Evolutionary conservation across 2,329 filamentous ascomycete species (phyloP), one percentile per base, ranked within the genome.

Genomic region (Phialophora tarda): DNA sequence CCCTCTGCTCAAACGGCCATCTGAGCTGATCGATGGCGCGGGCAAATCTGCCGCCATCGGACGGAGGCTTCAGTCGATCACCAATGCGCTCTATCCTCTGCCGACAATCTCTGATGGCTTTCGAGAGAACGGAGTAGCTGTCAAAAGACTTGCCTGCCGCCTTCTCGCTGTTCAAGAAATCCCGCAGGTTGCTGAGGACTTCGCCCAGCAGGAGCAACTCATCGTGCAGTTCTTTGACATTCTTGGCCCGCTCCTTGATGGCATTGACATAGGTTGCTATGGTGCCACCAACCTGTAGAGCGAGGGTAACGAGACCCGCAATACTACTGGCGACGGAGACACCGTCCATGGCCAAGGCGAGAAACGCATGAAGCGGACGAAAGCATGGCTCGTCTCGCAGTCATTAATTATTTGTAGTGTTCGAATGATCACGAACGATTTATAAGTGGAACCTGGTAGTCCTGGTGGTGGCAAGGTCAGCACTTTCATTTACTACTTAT

Each of bases 1-100:
- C 71, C 24, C 64, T 63, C 54, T 73, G 67, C 34, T 73, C 69
- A 47, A 73, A 72, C 21, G 70, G 71, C 71, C 71, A 73, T 64
- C 32, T 67, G 53, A 73, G 58, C 60, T 70, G 69, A 28, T 71
- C 70, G 24, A 71, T 51, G 7, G 67, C 64, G 14, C 70, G 62
- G 23, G 63, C 55, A 11, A 71, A 21, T 47, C 63, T 69, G 8
- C 65, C 62, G 28, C 65, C 62, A 30, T 68, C 62, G 7, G 53
- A 24, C 12, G 63, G 48, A 24, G 65, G 57, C 47, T 66, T 69
- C 47, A 73, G 55, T 38, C 61, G 67, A 32, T 73, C 69, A 14
- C 67, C 68, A 54, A 73, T 69, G 23, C 69, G 66, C 59, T 73
- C 71, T 28, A 73, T 71, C 44, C 70, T 59, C 26, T 63, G 55